phyloP scores from a whole-genome alignment of 1,139 yeast species.

The Candida sp. region DNA sequence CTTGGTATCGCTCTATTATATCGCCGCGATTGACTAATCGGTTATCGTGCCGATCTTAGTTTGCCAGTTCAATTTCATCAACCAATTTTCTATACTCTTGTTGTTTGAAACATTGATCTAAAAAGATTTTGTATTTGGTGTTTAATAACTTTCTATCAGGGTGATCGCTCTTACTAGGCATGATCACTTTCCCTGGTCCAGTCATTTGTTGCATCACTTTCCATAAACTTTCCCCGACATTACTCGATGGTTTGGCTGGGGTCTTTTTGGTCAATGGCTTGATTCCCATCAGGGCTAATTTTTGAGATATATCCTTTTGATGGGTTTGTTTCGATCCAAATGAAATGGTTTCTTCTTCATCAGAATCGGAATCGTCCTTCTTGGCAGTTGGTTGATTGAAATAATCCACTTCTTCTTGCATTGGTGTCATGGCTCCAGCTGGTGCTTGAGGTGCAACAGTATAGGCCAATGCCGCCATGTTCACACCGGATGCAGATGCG shows the following conservation, averaged over 20 bases:
- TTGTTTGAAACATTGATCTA: conserved; percentile 85
- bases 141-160: conserved; percentile 70
- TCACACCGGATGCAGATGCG: conserved; percentile 59
- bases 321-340: conserved; percentile 56
- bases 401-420: conserved; percentile 46
- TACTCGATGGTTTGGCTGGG: conserved; percentile 2
- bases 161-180: conserved; percentile 54
- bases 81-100: conserved; percentile 70
- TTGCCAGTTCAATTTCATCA: conserved; percentile 45
- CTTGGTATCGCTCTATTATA: too few species aligned
- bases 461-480: conserved; percentile 52
- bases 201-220: conserved; percentile 80
- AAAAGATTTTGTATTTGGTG: conserved; percentile 78
- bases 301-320: conserved; percentile 46
- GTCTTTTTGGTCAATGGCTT: conserved; percentile 27
- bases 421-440: conserved; percentile 51
- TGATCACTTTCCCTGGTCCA: conserved; percentile 76
- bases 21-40: too few species aligned
- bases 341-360: conserved; percentile 46
- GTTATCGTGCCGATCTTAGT: too few species aligned
- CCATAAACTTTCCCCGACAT: conserved; percentile 69
- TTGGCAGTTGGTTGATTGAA: conserved; percentile 31
- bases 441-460: conserved; percentile 24
- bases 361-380: conserved; percentile 19
- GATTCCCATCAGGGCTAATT: conserved; percentile 31